A percentile compares a stretch with the other conserved stretches of the same genome.
Conservation (phyloP, 2,329 filamentous ascomycete genomes). For the Aspergillus brasiliensis region DNA sequence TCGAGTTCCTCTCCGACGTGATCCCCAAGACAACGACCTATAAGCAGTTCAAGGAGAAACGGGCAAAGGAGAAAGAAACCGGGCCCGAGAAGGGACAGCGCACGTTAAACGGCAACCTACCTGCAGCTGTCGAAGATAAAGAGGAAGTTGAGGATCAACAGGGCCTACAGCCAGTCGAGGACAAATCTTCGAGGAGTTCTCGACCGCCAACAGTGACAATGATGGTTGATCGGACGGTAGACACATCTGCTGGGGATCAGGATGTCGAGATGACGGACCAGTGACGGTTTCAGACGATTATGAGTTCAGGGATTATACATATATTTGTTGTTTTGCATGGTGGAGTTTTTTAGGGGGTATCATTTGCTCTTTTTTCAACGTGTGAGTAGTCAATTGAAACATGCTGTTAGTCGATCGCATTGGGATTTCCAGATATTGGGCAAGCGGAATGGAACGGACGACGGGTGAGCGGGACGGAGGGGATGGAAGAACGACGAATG, state of each 20-base stretch:
- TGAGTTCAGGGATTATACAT: neutral
- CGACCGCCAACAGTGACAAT: conserved; percentile 51
- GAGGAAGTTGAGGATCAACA: conserved; percentile 25
- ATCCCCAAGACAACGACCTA: conserved; percentile 84
- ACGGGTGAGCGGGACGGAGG: conserved; percentile 4
- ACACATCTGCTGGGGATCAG: conserved; percentile 40
- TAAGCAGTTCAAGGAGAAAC: conserved; percentile 72
- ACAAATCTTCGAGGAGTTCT: conserved; percentile 29
- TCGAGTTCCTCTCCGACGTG: conserved; percentile 91
- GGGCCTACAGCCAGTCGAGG: conserved; percentile 15
- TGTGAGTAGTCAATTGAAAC: neutral
- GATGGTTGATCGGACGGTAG: conserved; percentile 56
- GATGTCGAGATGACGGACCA: conserved; percentile 62
- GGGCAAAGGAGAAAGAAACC: conserved; percentile 40
- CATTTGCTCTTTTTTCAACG: neutral
- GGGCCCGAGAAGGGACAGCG: conserved; percentile 43
- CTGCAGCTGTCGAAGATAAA: conserved; percentile 23
- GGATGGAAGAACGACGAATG: neutral
- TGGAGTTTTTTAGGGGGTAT: conserved; percentile 11
- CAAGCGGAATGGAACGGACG: conserved; percentile 13
- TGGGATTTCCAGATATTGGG: conserved; percentile 2
- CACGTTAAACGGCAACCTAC: conserved; percentile 35
- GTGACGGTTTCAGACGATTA: conserved; percentile 3
- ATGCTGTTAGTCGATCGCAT: neutral
- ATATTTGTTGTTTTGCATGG: neutral